A percentile compares a stretch with the other conserved stretches of the same genome.
phyloP scores from a whole-genome alignment of 2,329 filamentous ascomycete genomes.

The Fusarium burgessii region DNA sequence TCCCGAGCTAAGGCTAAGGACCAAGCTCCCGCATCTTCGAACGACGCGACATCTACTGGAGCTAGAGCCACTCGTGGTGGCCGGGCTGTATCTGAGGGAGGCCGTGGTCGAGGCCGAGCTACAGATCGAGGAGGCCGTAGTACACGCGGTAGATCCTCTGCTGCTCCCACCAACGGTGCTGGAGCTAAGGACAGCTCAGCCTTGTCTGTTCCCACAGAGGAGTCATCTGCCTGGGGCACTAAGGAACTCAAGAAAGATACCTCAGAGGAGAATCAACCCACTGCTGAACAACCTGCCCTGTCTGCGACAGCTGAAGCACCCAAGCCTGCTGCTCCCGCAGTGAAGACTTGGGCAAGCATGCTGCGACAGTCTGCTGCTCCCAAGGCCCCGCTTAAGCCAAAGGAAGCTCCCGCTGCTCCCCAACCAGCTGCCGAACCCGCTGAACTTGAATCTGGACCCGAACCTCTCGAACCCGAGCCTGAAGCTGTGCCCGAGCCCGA shows the following conservation, averaged over 20 bases:
- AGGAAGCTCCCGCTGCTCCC: conserved; percentile 60
- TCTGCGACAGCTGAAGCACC: conserved; percentile 53
- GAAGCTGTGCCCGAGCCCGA: conserved; percentile 47
- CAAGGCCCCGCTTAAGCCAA: conserved; percentile 69
- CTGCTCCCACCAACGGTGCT: conserved; percentile 70
- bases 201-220: conserved; percentile 76
- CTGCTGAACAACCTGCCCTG: conserved; percentile 49
- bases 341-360: conserved; percentile 82
- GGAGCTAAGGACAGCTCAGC: conserved; percentile 66
- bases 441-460: conserved; percentile 54
- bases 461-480: conserved; percentile 52
- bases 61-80: conserved; percentile 68
- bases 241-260: conserved; percentile 53
- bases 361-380: conserved; percentile 70
- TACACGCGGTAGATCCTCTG: conserved; percentile 72
- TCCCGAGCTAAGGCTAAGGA: conserved; percentile 80
- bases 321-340: conserved; percentile 55
- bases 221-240: conserved; percentile 67
- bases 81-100: conserved; percentile 70
- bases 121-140: conserved; percentile 72
- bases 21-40: conserved; percentile 63
- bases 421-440: conserved; percentile 53
- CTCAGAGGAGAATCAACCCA: conserved; percentile 50
- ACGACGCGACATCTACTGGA: conserved; percentile 59
- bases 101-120: conserved; percentile 71